A percentile compares a stretch with the other conserved stretches of the same genome.
Conservation (phyloP, 805 yeast species). For the Nakazawaea anatomiae region DNA sequence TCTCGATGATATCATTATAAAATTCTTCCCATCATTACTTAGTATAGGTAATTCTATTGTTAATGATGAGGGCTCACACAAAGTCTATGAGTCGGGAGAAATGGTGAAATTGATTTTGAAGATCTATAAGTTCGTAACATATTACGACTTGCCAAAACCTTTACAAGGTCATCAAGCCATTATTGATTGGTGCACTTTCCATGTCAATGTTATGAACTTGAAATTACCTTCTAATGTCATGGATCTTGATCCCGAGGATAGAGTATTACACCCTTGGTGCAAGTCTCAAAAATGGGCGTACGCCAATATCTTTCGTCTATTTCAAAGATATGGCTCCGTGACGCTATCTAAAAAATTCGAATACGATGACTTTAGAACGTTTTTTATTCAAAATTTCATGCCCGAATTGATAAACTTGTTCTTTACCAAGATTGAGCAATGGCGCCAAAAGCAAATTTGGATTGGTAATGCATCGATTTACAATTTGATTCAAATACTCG, state of each 20-base stretch:
- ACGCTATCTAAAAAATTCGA: conserved; percentile 38
- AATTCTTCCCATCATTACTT: conserved; percentile 65
- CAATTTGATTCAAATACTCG: conserved; percentile 59
- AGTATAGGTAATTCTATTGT: conserved; percentile 55
- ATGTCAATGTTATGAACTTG: conserved; percentile 59
- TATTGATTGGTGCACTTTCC: conserved; percentile 71
- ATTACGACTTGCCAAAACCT: conserved; percentile 68
- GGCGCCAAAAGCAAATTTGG: conserved; percentile 70
- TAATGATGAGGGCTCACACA: conserved; percentile 24
- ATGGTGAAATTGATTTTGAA: conserved; percentile 73
- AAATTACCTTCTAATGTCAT: conserved; percentile 48
- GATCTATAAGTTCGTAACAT: conserved; percentile 75
- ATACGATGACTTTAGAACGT: conserved; percentile 53
- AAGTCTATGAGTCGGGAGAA: conserved; percentile 44
- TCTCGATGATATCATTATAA: conserved; percentile 54
- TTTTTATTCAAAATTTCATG: conserved; percentile 52
- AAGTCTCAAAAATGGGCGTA: conserved; percentile 87
- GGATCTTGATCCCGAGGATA: conserved; percentile 46
- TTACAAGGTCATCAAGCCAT: conserved; percentile 49
- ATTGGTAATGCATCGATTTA: conserved; percentile 58
- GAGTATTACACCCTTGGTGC: conserved; percentile 53
- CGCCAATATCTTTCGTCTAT: conserved; percentile 68
- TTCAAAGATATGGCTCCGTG: conserved; percentile 61
- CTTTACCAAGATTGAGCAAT: conserved; percentile 61
- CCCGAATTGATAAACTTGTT: conserved; percentile 68